Evolutionary conservation across 305 asterid genomes (phyloP), one percentile per base, ranked within the genome.

Genomic region (Plantago lanceolata): DNA sequence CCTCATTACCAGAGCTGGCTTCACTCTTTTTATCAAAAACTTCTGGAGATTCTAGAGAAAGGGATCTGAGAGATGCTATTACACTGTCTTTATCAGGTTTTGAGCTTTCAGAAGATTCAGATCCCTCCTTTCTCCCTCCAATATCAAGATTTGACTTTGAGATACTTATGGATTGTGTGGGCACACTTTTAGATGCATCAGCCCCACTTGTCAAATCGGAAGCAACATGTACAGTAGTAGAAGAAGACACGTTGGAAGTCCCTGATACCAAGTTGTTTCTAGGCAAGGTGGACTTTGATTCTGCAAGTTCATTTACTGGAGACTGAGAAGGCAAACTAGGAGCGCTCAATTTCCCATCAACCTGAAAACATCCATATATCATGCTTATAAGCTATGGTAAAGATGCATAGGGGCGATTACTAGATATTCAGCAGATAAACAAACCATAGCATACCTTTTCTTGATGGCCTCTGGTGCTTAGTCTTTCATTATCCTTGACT

Each of bases 401-500:
- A 68, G 51, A 66, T 67, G 24, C 73, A 63, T 49, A 51, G 61
- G 62, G 16, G 20, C 51, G 1, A 6, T 37, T 20, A 28, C n/a
- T n/a, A n/a, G 49, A 56, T 19, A 73, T 44, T 57, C 20, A 63
- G 63, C 57, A 44, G 64, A 62, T 40, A 68, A 55, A 59, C 11
- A 66, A 49, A 52, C 67, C 65, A 45, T 48, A 73, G 60, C 63
- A 57, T 74, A 85, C 93, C 83, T 75, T 76, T 67, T 82, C 80
- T 58, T 65, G 69, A 56, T 69, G 71, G 43, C 58, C 79, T 54
- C 68, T 68, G 49, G 64, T 62, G 71, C 69, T 68, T 40, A 63
- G 71, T 65, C 71, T 74, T 55, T 73, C 72, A 31, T 61, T 64
- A 51, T 56, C 71, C 68, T 73, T 74, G 45, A 55, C 78, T 20